A percentile compares a stretch with the other conserved stretches of the same genome.
phyloP scores from a whole-genome alignment of 108 stramenopile species.

The Cyclotella baltica region DNA sequence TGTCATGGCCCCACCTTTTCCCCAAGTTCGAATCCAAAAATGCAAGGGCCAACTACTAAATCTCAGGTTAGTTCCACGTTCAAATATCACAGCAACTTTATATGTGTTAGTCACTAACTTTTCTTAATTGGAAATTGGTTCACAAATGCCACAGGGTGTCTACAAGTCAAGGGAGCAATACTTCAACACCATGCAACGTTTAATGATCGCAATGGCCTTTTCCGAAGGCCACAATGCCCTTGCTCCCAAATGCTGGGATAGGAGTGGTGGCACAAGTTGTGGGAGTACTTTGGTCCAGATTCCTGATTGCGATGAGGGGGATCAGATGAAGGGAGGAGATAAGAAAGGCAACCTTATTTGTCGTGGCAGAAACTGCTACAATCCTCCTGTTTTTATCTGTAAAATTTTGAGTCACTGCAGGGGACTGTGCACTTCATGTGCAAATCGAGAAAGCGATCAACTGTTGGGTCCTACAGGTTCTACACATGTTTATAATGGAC shows the following conservation, averaged over 20 bases:
- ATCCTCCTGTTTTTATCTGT: slow-evolving; percentile 26
- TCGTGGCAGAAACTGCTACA: slow-evolving; percentile 27
- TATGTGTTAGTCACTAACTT: too few relatives aligned
- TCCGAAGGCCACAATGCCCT: slow-evolving; percentile 52
- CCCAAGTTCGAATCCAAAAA: slow-evolving; percentile 27
- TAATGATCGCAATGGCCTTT: slow-evolving; percentile 59
- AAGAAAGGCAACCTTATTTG: slow-evolving; percentile 20
- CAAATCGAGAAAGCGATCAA: slow-evolving; percentile 16
- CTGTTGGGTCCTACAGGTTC: slow-evolving; percentile 29
- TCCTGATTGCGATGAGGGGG: slow-evolving; percentile 11
- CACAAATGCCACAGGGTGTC: slow-evolving; percentile 46
- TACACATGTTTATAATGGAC: slow-evolving; percentile 53
- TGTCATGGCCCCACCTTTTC: slow-evolving; percentile 13
- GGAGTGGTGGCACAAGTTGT: slow-evolving; percentile 15
- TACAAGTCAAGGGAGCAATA: slow-evolving; percentile 50
- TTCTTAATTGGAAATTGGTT: not conserved
- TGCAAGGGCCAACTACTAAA: slow-evolving; percentile 25
- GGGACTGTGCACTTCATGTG: slow-evolving; percentile 21
- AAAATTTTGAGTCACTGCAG: slow-evolving; percentile 24
- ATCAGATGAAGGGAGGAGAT: not conserved
- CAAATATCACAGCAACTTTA: slow-evolving; percentile 11
- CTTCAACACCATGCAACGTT: slow-evolving; percentile 41
- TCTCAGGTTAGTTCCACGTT: slow-evolving; percentile 20
- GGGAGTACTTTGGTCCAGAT: slow-evolving; percentile 28
- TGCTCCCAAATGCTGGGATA: slow-evolving; percentile 46